Evolutionary conservation across 805 yeast genomes (phyloP), one percentile per base, ranked within the genome.

Genomic region (Cyberlindnera amylophila): DNA sequence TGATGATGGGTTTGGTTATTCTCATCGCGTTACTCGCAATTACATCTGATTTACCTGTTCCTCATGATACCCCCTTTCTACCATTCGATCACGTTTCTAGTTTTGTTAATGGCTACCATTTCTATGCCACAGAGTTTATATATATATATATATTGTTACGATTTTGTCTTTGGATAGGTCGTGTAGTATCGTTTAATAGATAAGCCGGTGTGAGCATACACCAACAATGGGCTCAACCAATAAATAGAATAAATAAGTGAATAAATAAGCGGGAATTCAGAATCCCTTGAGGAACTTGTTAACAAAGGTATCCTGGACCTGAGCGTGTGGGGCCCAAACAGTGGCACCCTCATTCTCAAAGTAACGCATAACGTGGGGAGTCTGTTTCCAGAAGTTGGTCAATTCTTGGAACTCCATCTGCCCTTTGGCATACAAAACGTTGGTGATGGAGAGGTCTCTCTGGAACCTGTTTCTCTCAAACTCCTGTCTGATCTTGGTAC

Each of bases 371-470:
- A 86, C 87, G 64, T 86, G 95, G 50, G 90, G 77, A 60, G 78
- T 80, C 71, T 87, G 95, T 64, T 86, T 87, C 95, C 96, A 86
- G 70, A 86, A 86, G 67, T 87, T 87, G 57, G 82, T 74, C 58
- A 86, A 73, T 61, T 86, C 95, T 67, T 86, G 96, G 66, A 80
- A 87, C 63, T 87, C 96, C 93, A 85, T 85, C 58, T 85, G 89
- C 6, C 91, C 95, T 69, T 86, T 84, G 68, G 85, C 79, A 52
- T 78, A 77, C 44, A 87, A 70, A 14, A 84, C 74, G 64, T 86
- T 87, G 50, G 74, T 71, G 35, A 82, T 76, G 27, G 77, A 77
- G 51, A 82, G 62, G 57, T 83, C 87, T 40, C 69, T 68, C 39
- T 86, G 87, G 59, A 71, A 86, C 58, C 95, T 74, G 58, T 86